Evolutionary conservation across 805 yeast genomes (phyloP).

Genomic region (Schwanniomyces polymorphus): DNA sequence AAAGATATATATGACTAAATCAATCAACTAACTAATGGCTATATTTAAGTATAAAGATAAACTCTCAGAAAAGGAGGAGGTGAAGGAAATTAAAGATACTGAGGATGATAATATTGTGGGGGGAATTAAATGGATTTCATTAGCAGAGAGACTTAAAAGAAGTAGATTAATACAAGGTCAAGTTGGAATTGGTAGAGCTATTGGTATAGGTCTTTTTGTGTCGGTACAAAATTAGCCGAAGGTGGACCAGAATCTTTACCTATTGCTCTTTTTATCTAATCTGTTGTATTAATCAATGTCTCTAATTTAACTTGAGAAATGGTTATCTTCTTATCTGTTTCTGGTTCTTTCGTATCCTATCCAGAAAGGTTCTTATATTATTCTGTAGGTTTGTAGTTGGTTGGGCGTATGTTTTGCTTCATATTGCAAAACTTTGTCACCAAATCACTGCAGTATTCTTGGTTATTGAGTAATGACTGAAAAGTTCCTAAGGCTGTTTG

Average conservation of each 20-base stretch:
- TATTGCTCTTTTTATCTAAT: conserved; percentile 29
- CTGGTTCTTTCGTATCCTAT: conserved; percentile 13
- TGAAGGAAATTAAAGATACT: too few relatives aligned
- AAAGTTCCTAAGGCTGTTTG: conserved; percentile 42
- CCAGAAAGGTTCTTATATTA: conserved; percentile 5
- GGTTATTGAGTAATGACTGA: conserved; percentile 20
- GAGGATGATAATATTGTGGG: too few relatives aligned
- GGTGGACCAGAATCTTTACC: conserved; percentile 43
- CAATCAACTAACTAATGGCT: too few relatives aligned
- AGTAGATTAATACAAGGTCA: conserved; percentile 4
- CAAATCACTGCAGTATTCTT: conserved; percentile 21
- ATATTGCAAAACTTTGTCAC: conserved; percentile 16
- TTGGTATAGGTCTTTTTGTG: conserved; percentile 23
- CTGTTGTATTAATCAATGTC: conserved; percentile 13
- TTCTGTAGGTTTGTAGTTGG: conserved; percentile 18
- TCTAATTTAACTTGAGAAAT: conserved; percentile 16
- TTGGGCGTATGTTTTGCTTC: conserved; percentile 17
- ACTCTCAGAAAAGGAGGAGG: too few relatives aligned
- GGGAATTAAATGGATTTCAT: not conserved
- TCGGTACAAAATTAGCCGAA: conserved; percentile 25
- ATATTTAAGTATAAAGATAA: too few relatives aligned
- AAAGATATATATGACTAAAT: too few relatives aligned
- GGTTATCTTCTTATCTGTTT: conserved; percentile 16
- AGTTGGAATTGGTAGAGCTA: conserved; percentile 10
- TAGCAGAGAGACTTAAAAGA: not conserved